Evolutionary conservation across 768 basidiomycete genomes (phyloP), one percentile per base, ranked within the genome.

Genomic region (Phanerochaete carnosa): DNA sequence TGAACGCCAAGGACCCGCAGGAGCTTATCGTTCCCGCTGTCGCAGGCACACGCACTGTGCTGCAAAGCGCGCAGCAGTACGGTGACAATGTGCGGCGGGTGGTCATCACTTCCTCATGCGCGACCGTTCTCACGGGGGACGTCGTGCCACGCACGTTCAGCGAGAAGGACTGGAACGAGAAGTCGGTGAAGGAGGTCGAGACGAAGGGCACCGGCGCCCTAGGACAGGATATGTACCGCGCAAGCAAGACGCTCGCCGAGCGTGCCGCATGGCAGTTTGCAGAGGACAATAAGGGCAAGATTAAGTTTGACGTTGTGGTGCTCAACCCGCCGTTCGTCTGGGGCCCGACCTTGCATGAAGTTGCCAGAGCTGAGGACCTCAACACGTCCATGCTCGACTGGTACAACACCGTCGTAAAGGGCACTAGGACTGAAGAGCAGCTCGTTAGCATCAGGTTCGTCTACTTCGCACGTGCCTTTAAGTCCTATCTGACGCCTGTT

Each of bases 221-320:
- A 0, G 58, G 60, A 0, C 61, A 69, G 19, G 61, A 70, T n/a
- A 83, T 80, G 64, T 90, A 90, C 70, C 68, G 76, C 19, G 83
- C 85, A 1, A 83, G 82, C n/a, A 91, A 91, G 74, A 79, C 77
- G 0, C 74, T 89, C 1, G 86, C 87, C 0, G 90, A 92, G 73
- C 55, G 53, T 22, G 65, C 64, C n/a, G 66, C 56, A 7, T 69
- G 63, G 63, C 57, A 55, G 2, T 62, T 65, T 30, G 29, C 47
- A 22, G 56, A 66, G 54, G 58, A 46, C 13, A 45, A 74, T 56
- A 68, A 73, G 32, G 43, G 30, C 11, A 66, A 67, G 23, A 62
- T 72, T 55, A 55, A 64, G 1, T 77, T 65, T 61, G 79, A 78
- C 57, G 54, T 79, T 33, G 68, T 70, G 2, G 72, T 72, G 6